Evolutionary conservation across 345 rosid species (phyloP).

Genomic region (Geranium brycei): DNA sequence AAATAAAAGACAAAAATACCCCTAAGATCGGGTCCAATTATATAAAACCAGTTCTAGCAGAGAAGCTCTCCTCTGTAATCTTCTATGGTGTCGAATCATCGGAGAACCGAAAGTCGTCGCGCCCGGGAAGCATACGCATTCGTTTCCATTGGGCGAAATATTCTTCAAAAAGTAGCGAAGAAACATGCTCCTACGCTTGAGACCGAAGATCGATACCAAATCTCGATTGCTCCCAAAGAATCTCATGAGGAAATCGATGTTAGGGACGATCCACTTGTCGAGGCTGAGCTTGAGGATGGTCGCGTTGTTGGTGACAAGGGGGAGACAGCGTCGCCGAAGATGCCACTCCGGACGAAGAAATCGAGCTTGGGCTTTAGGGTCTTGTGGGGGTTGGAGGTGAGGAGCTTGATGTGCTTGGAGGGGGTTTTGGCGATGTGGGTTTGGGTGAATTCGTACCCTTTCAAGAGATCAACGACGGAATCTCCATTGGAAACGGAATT

Average conservation of each 20-base stretch:
- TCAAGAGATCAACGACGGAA: conserved; percentile 7
- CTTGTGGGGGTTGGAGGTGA: background rate
- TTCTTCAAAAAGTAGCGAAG: no score
- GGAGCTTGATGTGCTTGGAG: background rate
- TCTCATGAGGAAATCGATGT: conserved; percentile 6
- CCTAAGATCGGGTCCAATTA: no score
- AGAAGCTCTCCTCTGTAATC: no score
- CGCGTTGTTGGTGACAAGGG: conserved; percentile 11
- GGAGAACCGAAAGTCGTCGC: no score
- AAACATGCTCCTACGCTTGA: no score
- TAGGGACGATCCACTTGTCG: conserved; percentile 4
- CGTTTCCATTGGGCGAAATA: no score
- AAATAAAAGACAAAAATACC: no score
- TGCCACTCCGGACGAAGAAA: conserved; percentile 7
- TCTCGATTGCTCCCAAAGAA: conserved; percentile 6
- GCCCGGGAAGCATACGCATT: no score
- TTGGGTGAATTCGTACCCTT: conserved; percentile 4
- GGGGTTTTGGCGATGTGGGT: conserved; percentile 1
- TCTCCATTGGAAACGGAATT: background rate
- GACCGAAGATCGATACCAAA: no score
- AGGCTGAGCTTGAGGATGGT: conserved; percentile 5
- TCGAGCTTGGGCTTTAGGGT: conserved; percentile 16
- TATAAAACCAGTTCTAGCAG: no score
- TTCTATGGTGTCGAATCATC: no score
- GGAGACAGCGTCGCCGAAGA: conserved; percentile 1